Conservation (phyloP, 352 stramenopile species). For the Pythium biforme region DNA sequence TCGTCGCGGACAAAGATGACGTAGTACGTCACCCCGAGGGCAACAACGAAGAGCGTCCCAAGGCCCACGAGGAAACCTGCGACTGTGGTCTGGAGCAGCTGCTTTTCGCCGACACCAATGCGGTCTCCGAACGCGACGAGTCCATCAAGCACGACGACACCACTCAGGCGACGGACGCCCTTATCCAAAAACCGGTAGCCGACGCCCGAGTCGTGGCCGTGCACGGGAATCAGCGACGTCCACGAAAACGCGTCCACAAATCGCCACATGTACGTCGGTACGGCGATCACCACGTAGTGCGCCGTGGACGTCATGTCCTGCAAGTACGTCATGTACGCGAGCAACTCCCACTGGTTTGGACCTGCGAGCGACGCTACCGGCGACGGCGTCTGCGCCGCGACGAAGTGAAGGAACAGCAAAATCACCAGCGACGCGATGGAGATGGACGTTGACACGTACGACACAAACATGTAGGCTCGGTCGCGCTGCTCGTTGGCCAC, state of each 20-base stretch:
- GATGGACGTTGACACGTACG: constrained; percentile 6
- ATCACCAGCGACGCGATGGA: constrained; percentile 7
- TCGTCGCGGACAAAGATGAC: constrained; percentile 10
- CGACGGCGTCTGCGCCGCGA: constrained; percentile 4
- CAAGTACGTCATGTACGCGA: constrained; percentile 23
- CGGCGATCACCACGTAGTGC: constrained; percentile 15
- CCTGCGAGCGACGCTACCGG: constrained; percentile 4
- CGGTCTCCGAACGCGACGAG: constrained; percentile 25
- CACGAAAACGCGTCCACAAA: constrained; percentile 31
- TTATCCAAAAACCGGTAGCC: not conserved
- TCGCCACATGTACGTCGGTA: constrained; percentile 21
- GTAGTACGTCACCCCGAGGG: constrained; percentile 4
- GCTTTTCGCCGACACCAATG: constrained; percentile 22
- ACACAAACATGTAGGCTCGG: not conserved
- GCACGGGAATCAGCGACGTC: constrained; percentile 24
- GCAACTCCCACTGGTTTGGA: constrained; percentile 34
- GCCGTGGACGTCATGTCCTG: constrained; percentile 12
- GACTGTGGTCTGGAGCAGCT: constrained; percentile 17
- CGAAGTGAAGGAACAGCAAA: constrained; percentile 20
- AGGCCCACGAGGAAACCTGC: constrained; percentile 8
- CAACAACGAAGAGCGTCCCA: constrained; percentile 1
- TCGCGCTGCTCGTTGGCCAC: not conserved
- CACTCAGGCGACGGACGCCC: not conserved
- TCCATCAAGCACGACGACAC: constrained; percentile 18
- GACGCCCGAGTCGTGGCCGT: constrained; percentile 15